Evolutionary conservation across 2,329 filamentous ascomycete genomes (phyloP).

Genomic region (Anthostomella pinea): DNA sequence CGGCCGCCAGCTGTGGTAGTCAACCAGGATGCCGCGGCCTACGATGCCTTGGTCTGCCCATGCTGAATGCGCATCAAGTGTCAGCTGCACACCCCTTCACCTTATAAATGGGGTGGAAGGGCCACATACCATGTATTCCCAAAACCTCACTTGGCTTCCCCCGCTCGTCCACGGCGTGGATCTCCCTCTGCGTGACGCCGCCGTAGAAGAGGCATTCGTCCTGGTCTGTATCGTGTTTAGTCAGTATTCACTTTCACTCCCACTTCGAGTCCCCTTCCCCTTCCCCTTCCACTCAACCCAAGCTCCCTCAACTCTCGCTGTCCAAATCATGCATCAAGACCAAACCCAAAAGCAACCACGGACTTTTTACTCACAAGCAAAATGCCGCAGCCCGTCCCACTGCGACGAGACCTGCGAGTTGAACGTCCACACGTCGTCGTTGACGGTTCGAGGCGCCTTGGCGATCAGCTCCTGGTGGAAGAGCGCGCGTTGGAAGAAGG

Average conservation of each 20-base stretch:
- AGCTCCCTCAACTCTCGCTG: no score
- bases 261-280: no score
- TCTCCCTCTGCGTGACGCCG: constrained; percentile 39
- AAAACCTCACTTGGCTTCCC: constrained; percentile 36
- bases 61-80: constrained; percentile 26
- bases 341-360: no score
- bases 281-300: constrained; percentile 9
- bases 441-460: constrained; percentile 50
- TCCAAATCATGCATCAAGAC: no score
- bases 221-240: no score
- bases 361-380: constrained; percentile 47
- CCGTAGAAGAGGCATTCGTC: constrained; percentile 38
- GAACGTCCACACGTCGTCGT: constrained; percentile 59
- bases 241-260: no score
- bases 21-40: constrained; percentile 52
- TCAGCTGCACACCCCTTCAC: background rate
- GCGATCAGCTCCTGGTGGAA: constrained; percentile 53
- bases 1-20: constrained; percentile 48
- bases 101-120: background rate
- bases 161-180: constrained; percentile 31
- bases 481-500: constrained; percentile 54
- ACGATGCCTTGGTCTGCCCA: constrained; percentile 55
- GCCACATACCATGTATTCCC: constrained; percentile 36
- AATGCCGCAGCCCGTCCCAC: constrained; percentile 56
- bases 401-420: constrained; percentile 58